These are phyloP conservation scores for Gnomoniopsis sp. DNA, from an alignment of 2,329 filamentous ascomycete genomes.

Conservation along the genomic window DNA sequence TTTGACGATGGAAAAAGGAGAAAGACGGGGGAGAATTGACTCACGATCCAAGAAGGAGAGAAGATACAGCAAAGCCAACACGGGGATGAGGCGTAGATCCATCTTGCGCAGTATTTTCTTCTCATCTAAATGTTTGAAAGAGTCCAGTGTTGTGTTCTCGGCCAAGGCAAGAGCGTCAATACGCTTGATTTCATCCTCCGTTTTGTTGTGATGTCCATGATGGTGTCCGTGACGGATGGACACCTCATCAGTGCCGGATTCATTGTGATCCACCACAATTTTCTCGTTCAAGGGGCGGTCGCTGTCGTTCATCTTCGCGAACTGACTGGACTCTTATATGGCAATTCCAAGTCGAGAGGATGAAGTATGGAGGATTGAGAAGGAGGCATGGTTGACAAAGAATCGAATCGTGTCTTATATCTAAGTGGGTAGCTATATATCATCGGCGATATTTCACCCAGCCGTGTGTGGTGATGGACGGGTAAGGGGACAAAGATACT, in stretches of 20 bases:
- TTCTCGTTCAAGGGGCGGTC: constrained; percentile 8
- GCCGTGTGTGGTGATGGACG: not conserved
- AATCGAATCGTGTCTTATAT: not conserved
- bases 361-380: not conserved
- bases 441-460: not conserved
- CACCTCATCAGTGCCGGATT: not conserved
- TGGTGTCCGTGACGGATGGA: not conserved
- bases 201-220: constrained; percentile 1
- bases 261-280: constrained; percentile 7
- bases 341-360: not conserved
- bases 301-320: not conserved
- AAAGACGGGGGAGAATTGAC: constrained; percentile 37
- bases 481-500: not conserved
- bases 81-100: constrained; percentile 51
- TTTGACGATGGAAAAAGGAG: constrained; percentile 83
- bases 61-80: constrained; percentile 66
- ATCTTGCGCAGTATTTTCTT: constrained; percentile 58
- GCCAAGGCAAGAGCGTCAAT: constrained; percentile 18
- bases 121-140: constrained; percentile 45
- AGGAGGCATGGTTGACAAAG: not conserved
- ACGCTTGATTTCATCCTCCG: constrained; percentile 15
- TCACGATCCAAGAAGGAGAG: constrained; percentile 64
- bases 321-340: not conserved
- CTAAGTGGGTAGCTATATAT: not conserved
- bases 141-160: constrained; percentile 18